These are phyloP conservation scores for Tuber brumale DNA, from an alignment of 495 filamentous ascomycete genomes.

Conservation along the genomic window DNA sequence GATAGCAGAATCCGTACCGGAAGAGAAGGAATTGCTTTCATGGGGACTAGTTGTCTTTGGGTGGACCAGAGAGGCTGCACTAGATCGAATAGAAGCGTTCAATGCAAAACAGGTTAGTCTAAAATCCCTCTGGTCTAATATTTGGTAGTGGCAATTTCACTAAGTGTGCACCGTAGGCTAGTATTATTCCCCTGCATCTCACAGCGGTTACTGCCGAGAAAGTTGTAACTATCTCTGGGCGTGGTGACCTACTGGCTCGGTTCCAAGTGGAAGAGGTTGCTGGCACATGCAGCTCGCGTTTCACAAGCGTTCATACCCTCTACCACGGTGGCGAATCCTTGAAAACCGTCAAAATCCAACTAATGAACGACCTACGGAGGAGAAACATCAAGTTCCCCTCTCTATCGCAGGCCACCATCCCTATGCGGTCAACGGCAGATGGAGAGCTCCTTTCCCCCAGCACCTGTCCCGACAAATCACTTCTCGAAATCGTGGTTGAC, in stretches of 20 bases:
- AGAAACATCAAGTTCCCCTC: slow-evolving; percentile 43
- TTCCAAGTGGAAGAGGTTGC: slow-evolving; percentile 30
- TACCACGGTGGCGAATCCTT: slow-evolving; percentile 27
- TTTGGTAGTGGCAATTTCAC: not conserved
- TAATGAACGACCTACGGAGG: slow-evolving; percentile 7
- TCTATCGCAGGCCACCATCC: slow-evolving; percentile 49
- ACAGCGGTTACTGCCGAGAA: slow-evolving; percentile 29
- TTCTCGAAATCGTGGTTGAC: slow-evolving; percentile 51
- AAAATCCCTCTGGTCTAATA: slow-evolving; percentile 9
- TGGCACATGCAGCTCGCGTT: slow-evolving; percentile 20
- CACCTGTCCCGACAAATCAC: slow-evolving; percentile 44
- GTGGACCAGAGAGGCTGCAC: slow-evolving; percentile 28
- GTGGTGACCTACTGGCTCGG: slow-evolving; percentile 27
- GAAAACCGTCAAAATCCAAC: slow-evolving; percentile 15
- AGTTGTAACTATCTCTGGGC: slow-evolving; percentile 30
- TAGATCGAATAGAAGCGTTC: slow-evolving; percentile 23
- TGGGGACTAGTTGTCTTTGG: slow-evolving; percentile 34
- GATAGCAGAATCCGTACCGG: slow-evolving; percentile 20
- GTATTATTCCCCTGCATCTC: slow-evolving; percentile 23
- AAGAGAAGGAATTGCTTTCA: slow-evolving; percentile 28
- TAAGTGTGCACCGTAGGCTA: slow-evolving; percentile 8
- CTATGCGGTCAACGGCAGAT: slow-evolving; percentile 54
- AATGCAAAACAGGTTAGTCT: slow-evolving; percentile 19
- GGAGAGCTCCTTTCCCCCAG: slow-evolving; percentile 48
- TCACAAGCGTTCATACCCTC: slow-evolving; percentile 31